A percentile compares a stretch with the other conserved stretches of the same genome.
Conservation (phyloP, 192 early-diverging fungal genomes). For the Endogone sp. region DNA sequence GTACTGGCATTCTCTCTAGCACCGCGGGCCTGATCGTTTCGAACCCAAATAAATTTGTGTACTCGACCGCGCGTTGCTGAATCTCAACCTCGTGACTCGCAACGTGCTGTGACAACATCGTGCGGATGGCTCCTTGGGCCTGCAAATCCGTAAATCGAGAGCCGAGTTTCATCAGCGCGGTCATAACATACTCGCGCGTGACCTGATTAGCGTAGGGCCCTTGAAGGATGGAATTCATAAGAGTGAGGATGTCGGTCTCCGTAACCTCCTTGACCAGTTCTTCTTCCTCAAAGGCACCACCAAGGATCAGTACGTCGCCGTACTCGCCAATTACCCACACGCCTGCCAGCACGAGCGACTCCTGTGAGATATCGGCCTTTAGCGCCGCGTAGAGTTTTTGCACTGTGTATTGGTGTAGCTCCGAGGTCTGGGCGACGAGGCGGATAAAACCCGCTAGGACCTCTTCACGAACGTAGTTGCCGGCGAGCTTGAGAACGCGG, state of each 20-base stretch:
- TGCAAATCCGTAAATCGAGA: constrained; percentile 63
- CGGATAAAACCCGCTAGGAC: constrained; percentile 87
- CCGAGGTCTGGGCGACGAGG: constrained; percentile 69
- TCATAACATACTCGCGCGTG: constrained; percentile 82
- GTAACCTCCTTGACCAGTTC: constrained; percentile 54
- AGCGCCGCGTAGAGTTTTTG: constrained; percentile 86
- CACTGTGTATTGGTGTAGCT: constrained; percentile 86
- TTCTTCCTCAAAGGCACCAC: constrained; percentile 66
- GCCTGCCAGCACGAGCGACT: constrained; percentile 72
- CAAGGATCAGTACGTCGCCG: constrained; percentile 82
- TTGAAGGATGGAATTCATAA: constrained; percentile 70
- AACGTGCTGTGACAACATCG: constrained; percentile 55
- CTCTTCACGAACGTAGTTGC: constrained; percentile 69
- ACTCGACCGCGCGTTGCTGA: constrained; percentile 95
- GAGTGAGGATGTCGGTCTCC: constrained; percentile 69
- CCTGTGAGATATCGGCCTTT: constrained; percentile 67
- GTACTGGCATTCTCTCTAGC: constrained; percentile 93
- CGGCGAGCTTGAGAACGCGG: constrained; percentile 77
- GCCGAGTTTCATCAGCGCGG: constrained; percentile 84
- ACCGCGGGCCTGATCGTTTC: constrained; percentile 68
- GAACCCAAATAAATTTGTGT: constrained; percentile 73
- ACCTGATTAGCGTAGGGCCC: constrained; percentile 77
- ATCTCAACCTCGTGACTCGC: constrained; percentile 85
- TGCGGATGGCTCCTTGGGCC: constrained; percentile 48
- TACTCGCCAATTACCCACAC: constrained; percentile 97